Evolutionary conservation across 2,329 filamentous ascomycete species (phyloP).

Genomic region (Cryphonectria naterciae): DNA sequence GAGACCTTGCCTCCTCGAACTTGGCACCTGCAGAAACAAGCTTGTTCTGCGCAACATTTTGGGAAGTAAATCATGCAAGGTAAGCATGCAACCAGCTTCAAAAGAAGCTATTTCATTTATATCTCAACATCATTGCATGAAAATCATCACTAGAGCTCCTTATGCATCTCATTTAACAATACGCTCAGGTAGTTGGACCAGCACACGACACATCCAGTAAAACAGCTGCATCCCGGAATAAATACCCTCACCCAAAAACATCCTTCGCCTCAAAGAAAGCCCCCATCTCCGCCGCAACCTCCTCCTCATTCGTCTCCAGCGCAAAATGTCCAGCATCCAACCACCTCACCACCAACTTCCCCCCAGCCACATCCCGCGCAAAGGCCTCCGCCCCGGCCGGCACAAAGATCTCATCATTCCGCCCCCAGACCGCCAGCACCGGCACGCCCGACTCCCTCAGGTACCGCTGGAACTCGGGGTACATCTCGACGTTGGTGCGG

Average conservation of each 20-base stretch:
- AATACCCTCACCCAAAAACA: slow-evolving; percentile 1
- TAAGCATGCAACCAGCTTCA: background rate
- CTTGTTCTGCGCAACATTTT: background rate
- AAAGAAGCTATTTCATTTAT: background rate
- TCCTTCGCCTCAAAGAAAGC: slow-evolving; percentile 34
- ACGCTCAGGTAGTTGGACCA: background rate
- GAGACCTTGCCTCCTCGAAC: background rate
- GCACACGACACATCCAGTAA: background rate
- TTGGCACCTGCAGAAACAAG: background rate
- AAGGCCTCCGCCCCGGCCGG: slow-evolving; percentile 58
- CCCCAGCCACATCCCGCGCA: slow-evolving; percentile 48
- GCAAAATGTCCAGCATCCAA: slow-evolving; percentile 63
- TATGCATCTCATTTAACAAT: background rate
- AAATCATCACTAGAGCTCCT: background rate
- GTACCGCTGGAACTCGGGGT: slow-evolving; percentile 59
- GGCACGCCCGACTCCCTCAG: slow-evolving; percentile 55
- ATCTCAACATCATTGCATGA: background rate
- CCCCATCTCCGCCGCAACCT: slow-evolving; percentile 36
- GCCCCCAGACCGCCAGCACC: slow-evolving; percentile 62
- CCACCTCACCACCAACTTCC: slow-evolving; percentile 50
- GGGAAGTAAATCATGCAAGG: background rate
- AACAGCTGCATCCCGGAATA: background rate
- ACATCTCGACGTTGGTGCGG: slow-evolving; percentile 55
- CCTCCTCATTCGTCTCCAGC: slow-evolving; percentile 40
- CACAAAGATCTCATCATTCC: slow-evolving; percentile 57